Base-by-base conservation (phyloP, 2,329 filamentous ascomycete species). In the Alternaria dauci region DNA sequence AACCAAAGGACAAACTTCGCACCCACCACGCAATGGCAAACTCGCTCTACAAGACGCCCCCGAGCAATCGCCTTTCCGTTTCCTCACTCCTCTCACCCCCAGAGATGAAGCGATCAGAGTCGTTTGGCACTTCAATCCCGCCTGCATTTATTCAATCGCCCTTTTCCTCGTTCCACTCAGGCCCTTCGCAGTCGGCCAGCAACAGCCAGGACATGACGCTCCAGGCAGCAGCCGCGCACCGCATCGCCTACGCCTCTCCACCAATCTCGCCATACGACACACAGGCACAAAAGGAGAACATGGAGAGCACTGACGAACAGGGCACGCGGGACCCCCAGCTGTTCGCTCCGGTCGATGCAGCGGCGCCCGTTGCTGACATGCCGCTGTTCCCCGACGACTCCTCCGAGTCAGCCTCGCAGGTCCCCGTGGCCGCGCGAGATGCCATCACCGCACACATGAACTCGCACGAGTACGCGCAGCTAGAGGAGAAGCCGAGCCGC, bases 41-140 rank as follows among this genome's bases (percentile, higher is more conserved):
- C 66, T 63, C 62, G 52, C 56, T 65, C 43, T 67, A 74, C 52
- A 73, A 70, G 50, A 66, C 72, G 30, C 66, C 73, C 36, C 66
- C 72, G 52, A 73, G 61, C 71, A 68, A 73, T 65, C 73, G 72
- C 58, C 71, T 77, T 18, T 70, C 74, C 46, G 74, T 78, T 51
- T 77, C 75, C 58, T 79, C 78, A 16, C 75, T 80, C 47, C 77
- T 80, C 61, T 80, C 78, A 14, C 78, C 78, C 8, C 78, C 78
- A 18, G 78, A 80, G 68, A 75, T 77, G 72, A 78, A 78, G 68
- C 74, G 73, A 34, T 72, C 73, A 54, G 76, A 77, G 60, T 77
- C 75, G n/a, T 79, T 79, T 71, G 73, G 73, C 65, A 77, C 73
- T 6, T 71, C 76, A 66, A 71, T 65, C 59, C 63, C 61, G 20